A percentile compares a stretch with the other conserved stretches of the same genome.
Conservation (phyloP, 2,329 filamentous ascomycete genomes). For the Ophiostoma novo-ulmi region DNA sequence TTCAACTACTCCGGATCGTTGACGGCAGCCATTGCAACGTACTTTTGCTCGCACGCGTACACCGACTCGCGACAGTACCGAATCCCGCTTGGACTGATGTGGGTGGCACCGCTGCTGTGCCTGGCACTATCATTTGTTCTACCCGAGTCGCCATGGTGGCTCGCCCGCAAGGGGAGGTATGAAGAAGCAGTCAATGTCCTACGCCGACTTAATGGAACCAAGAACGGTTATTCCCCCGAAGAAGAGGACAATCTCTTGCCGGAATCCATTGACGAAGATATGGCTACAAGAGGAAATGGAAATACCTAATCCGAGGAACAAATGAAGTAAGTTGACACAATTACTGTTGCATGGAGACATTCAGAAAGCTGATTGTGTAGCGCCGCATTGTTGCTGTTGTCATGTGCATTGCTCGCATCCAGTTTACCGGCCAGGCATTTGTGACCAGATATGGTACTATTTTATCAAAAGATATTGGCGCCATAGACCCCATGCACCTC, state of each 20-base stretch:
- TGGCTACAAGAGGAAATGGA: neutral
- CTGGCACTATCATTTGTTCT: slow-evolving; percentile 22
- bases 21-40: neutral
- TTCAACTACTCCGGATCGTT: neutral
- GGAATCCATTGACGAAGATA: neutral
- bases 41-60: neutral
- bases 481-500: neutral
- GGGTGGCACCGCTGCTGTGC: slow-evolving; percentile 20
- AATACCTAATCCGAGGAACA: neutral
- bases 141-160: slow-evolving; percentile 28
- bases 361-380: neutral
- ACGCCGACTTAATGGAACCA: neutral
- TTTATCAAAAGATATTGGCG: neutral
- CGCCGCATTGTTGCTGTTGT: neutral
- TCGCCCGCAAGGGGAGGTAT: neutral
- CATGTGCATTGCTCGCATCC: neutral
- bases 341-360: neutral
- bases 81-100: slow-evolving; percentile 24
- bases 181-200: neutral
- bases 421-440: neutral
- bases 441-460: neutral
- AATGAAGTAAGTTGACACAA: neutral
- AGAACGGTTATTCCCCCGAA: neutral
- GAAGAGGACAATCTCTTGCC: neutral
- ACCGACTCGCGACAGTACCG: slow-evolving; percentile 16